Evolutionary conservation across 768 basidiomycete species (phyloP).

Genomic region (Phaeotremella skinneri): DNA sequence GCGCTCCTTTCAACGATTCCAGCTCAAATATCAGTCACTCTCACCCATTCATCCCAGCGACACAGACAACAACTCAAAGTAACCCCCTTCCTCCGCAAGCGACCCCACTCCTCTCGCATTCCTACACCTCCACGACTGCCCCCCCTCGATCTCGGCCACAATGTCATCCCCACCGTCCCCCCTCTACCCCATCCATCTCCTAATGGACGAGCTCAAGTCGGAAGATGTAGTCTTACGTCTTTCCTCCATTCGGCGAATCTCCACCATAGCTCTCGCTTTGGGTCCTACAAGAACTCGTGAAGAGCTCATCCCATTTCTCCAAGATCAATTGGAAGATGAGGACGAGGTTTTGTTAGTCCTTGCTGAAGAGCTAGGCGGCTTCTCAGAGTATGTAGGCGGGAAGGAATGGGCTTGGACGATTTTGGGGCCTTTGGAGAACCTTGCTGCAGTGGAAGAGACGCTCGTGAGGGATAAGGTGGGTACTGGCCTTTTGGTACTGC

Average conservation of each 20-base stretch:
- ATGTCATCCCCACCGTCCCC: slow-evolving; percentile 16
- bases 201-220: slow-evolving; percentile 96
- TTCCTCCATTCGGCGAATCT: slow-evolving; percentile 94
- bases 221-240: slow-evolving; percentile 95
- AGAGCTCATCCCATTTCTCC: slow-evolving; percentile 93
- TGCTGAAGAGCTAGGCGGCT: slow-evolving; percentile 90
- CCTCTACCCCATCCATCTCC: slow-evolving; percentile 89
- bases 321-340: slow-evolving; percentile 99
- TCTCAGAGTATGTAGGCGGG: slow-evolving; percentile 93
- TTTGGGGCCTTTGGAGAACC: slow-evolving; percentile 87
- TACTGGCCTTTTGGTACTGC: too few relatives aligned
- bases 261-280: slow-evolving; percentile 94
- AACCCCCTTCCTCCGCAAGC: neutral
- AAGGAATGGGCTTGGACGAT: slow-evolving; percentile 79
- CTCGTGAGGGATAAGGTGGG: slow-evolving; percentile 93
- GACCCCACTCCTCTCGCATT: neutral
- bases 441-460: slow-evolving; percentile 96
- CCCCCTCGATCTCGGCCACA: too few relatives aligned
- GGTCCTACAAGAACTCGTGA: slow-evolving; percentile 92
- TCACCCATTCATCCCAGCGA: neutral
- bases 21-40: neutral
- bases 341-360: slow-evolving; percentile 95
- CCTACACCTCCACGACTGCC: neutral
- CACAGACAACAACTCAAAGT: neutral
- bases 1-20: neutral